Base-by-base conservation (phyloP, 352 stramenopile genomes). In the Phytopythium litorale region DNA sequence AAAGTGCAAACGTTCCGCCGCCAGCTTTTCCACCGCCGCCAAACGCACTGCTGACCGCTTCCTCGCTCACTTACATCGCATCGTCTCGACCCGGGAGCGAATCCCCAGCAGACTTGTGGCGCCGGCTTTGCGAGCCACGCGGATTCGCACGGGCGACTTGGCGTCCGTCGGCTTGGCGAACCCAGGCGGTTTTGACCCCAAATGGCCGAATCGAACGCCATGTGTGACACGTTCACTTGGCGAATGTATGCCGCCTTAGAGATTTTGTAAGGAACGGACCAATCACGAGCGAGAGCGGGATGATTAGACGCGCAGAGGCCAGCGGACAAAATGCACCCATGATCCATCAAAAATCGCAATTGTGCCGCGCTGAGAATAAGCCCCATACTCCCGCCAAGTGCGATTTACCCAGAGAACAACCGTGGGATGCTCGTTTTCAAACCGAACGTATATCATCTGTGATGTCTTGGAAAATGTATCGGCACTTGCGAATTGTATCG, bases 381-480 rank as follows among this genome's bases (percentile, higher is more conserved):
- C 28, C n/a, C n/a, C 25, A 50, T 50, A 50, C n/a, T 30, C 1
- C 15, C 1, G 0, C 19, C 43, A 30, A 50, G 43, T 48, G 18
- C 12, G 3, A 0, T 48, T 48, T 48, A 48, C 42, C 19, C 18
- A 25, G 42, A 48, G 42, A 48, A 48, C 42, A 25, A 19, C 18
- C 42, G 42, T 48, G 19, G 42, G 18, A 48, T 43, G 13, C 37
- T 43, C 42, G 5, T 11, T 43, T 19, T n/a, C n/a, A 8, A 50
- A 50, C 43, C 21, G 43, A 50, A 50, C 6, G 21, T 52, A 52
- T 32, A 52, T 52, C 43, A 28, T 50, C 43, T 50, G 43, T 50
- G 43, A 16, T 19, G 12, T 52, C 21, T 52, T 52, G 45, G 9
- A 16, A 19, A 52, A 33, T 33, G 45, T 33, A 52, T 52, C 23